Evolutionary conservation across 306 rosid species (phyloP).

Genomic region (Casuarina equisetifolia): DNA sequence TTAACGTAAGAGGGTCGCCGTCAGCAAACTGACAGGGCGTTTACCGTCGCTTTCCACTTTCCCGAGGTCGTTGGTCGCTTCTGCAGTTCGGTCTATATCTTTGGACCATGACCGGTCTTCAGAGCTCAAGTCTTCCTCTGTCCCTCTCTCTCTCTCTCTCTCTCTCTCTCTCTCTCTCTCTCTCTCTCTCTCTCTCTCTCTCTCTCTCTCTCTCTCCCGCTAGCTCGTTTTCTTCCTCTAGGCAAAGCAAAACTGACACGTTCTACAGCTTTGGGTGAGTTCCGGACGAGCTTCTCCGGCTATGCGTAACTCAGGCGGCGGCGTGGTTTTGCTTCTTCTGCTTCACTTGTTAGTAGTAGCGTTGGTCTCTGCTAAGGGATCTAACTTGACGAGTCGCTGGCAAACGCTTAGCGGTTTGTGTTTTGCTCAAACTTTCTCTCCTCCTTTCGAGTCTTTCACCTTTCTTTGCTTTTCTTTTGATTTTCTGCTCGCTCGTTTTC

Average conservation of each 20-base stretch:
- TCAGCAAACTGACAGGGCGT: no score
- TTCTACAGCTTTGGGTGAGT: conserved; percentile 15
- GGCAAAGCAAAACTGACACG: conserved; percentile 26
- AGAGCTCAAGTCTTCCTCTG: conserved; percentile 5
- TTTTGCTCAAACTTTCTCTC: not conserved
- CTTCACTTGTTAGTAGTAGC: conserved; percentile 30
- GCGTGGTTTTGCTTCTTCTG: conserved; percentile 40
- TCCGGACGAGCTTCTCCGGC: conserved; percentile 35
- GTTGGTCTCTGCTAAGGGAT: conserved; percentile 76
- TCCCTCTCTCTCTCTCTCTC: no score
- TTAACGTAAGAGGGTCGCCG: no score
- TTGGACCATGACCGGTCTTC: conserved; percentile 7
- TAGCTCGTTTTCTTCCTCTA: conserved; percentile 13
- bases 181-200: not conserved
- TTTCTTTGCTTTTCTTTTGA: not conserved
- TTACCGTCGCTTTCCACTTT: no score
- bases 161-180: no score
- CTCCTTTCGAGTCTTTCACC: conserved; percentile 3
- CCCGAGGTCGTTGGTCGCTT: not conserved
- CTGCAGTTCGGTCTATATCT: not conserved
- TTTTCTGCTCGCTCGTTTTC: not conserved
- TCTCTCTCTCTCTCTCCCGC: conserved; percentile 7
- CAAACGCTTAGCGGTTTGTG: conserved; percentile 60
- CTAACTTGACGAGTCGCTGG: conserved; percentile 46
- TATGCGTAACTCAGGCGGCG: conserved; percentile 68